Base-by-base conservation (phyloP, 345 rosid genomes). In the Populus pruinosa region DNA sequence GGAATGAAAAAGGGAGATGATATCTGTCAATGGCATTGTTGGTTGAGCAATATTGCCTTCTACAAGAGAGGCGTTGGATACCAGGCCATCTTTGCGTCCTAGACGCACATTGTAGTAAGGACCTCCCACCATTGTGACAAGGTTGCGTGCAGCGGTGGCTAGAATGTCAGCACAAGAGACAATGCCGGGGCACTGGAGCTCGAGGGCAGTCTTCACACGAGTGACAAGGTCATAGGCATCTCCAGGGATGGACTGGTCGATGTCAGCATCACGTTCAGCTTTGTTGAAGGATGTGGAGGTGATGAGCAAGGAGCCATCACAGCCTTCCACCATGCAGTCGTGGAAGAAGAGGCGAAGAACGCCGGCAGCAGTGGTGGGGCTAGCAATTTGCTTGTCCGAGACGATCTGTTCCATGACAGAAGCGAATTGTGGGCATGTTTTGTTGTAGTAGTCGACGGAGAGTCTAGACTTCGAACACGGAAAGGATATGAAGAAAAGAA, bases 111-210 rank as follows among this genome's bases (percentile, higher is more conserved):
- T 14, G 65, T 71, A 78, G 59, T 41, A 36, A 20, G 80, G 80
- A 20, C 80, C 80, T 18, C 80, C 80, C 63, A 64, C 71, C 70
- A 78, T 78, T n/a, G 63, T 43, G 21, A 78, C 80, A 33, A 78
- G 80, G 70, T 78, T 41, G 6, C 80, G 70, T 1, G 80, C 47
- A 7, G 80, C 80, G 36, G 29, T 27, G 71, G 80, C 80, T 27
- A 78, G 74, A 43, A 78, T 71, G 70, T 78, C 80, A 18, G 80
- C 33, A 31, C 80, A 78, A 53, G 80, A 78, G 71, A 78, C 80
- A 11, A 71, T 35, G 50, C 67, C 75, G 35, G 80, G 80, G 71
- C 80, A 78, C 33, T 71, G 27, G 49, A 78, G 70, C 71, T 78
- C 80, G 18, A 71, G 76, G 23, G 80, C 66, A 71, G 49, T 33